Percentiles rank a stretch among this genome's conserved stretches.
Evolutionary conservation across 1,139 yeast genomes (phyloP).

Genomic region (Suhomyces coccinellae): DNA sequence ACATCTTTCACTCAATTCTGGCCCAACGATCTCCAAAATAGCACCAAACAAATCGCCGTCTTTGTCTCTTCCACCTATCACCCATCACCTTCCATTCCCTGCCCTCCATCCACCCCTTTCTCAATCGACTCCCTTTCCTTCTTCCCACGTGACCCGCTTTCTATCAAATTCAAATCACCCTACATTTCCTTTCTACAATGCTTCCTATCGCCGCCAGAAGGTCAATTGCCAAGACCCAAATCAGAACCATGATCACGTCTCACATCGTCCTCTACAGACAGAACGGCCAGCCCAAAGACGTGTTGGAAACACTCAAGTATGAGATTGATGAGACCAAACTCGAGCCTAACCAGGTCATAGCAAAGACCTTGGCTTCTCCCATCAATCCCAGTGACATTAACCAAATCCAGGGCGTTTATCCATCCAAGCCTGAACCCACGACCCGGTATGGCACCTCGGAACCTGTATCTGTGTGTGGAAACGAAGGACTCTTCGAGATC

Average conservation of each 20-base stretch:
- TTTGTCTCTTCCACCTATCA: too few species aligned
- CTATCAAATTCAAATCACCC: not conserved
- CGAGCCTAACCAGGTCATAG: conserved; percentile 47
- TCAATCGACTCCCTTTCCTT: not conserved
- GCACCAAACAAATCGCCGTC: too few species aligned
- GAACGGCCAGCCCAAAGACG: conserved; percentile 63
- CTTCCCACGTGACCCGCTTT: not conserved
- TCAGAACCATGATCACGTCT: conserved; percentile 49
- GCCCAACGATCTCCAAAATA: too few species aligned
- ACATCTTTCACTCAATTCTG: too few species aligned
- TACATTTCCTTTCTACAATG: conserved; percentile 2
- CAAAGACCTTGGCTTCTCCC: conserved; percentile 79
- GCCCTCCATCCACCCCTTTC: not conserved
- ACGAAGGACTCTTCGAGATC: conserved; percentile 90
- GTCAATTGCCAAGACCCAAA: conserved; percentile 14
- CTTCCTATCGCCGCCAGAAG: conserved; percentile 6
- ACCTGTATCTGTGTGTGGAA: conserved; percentile 82
- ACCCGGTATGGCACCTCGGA: conserved; percentile 47
- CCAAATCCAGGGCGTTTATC: conserved; percentile 92
- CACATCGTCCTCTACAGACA: conserved; percentile 58
- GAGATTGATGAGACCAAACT: conserved; percentile 48
- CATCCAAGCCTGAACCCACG: conserved; percentile 71
- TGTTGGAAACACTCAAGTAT: conserved; percentile 52
- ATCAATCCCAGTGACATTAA: conserved; percentile 90
- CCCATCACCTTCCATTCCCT: not conserved